Conservation (phyloP, 805 yeast genomes). For the Pichia californica region DNA sequence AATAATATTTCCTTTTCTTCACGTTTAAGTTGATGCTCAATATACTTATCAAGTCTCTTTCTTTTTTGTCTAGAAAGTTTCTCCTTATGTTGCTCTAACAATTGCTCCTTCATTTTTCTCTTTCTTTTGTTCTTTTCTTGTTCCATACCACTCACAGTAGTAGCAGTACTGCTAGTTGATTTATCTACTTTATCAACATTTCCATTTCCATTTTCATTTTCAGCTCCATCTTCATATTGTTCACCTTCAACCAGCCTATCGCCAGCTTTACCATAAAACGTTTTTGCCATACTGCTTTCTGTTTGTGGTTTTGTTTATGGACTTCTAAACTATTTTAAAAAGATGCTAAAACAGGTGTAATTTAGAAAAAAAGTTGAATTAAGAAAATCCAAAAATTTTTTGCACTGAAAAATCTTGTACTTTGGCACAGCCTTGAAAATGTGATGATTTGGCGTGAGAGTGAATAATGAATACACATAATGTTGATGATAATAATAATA, state of each 20-base stretch:
- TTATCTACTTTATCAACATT: not conserved
- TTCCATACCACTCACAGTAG: constrained; percentile 43
- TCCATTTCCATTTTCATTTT: not conserved
- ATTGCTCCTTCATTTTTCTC: constrained; percentile 52
- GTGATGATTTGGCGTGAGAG: no score
- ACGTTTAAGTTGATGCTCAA: constrained; percentile 81
- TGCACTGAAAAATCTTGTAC: no score
- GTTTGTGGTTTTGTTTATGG: no score
- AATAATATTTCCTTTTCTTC: constrained; percentile 80
- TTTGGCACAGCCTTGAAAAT: no score
- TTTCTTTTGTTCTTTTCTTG: constrained; percentile 62
- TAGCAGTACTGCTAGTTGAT: constrained; percentile 25
- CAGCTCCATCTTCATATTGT: not conserved
- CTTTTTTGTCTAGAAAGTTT: constrained; percentile 66
- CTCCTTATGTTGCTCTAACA: constrained; percentile 55
- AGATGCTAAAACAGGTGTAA: no score
- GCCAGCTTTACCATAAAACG: constrained; percentile 12
- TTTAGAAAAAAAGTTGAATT: no score
- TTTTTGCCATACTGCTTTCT: constrained; percentile 9
- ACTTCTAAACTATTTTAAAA: no score
- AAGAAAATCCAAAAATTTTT: no score
- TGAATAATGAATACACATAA: no score
- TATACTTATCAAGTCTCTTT: constrained; percentile 82
- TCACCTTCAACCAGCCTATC: not conserved
- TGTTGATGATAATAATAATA: no score